A percentile compares a stretch with the other conserved stretches of the same genome.
These are phyloP conservation scores for Eucalyptus polybractea DNA, from an alignment of 345 rosid genomes.

Conservation along the genomic window DNA sequence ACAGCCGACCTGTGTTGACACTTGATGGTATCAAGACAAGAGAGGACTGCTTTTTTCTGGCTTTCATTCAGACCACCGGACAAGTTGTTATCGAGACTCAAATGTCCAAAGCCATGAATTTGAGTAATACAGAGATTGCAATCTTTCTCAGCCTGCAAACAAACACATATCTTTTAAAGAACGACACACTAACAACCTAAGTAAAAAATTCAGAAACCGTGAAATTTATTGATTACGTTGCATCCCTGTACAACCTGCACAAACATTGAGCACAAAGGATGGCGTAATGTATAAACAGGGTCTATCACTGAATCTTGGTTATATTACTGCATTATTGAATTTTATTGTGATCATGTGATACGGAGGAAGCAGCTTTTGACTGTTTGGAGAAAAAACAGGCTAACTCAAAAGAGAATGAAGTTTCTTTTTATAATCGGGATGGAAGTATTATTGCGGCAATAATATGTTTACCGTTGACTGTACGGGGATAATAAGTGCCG, in stretches of 20 bases:
- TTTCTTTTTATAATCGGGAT: too few relatives aligned
- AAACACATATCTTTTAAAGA: not conserved
- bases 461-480: too few relatives aligned
- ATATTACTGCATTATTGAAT: not conserved
- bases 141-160: not conserved
- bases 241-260: not conserved
- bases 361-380: not conserved
- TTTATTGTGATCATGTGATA: not conserved
- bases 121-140: not conserved
- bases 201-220: not conserved
- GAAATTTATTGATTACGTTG: not conserved
- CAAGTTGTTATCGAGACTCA: not conserved
- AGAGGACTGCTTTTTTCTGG: not conserved
- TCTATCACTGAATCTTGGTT: not conserved
- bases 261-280: not conserved
- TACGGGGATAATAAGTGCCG: too few relatives aligned
- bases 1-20: not conserved
- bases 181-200: fast-evolving
- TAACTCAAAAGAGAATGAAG: too few relatives aligned
- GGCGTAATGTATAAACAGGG: not conserved
- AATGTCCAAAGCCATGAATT: not conserved
- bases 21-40: not conserved
- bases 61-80: not conserved
- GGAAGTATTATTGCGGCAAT: too few relatives aligned
- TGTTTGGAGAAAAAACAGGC: not conserved